A percentile compares a stretch with the other conserved stretches of the same genome.
Conservation (phyloP, 2,329 filamentous ascomycete genomes). For the Fusarium acutatum region DNA sequence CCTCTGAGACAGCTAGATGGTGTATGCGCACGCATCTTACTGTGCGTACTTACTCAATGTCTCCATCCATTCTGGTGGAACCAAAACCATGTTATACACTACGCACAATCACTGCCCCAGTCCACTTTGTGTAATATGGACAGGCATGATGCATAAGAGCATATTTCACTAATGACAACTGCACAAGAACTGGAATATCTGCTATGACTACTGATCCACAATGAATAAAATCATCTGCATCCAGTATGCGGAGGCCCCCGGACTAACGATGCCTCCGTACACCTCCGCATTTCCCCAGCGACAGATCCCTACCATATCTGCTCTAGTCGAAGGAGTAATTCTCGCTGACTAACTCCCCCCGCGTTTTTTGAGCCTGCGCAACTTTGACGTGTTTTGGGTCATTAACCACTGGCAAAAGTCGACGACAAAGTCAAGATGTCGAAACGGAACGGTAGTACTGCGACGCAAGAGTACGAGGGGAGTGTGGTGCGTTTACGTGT, state of each 20-base stretch:
- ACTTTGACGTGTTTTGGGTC: not conserved
- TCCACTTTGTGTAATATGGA: not conserved
- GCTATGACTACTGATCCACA: not conserved
- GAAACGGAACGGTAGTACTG: slow-evolving; percentile 4
- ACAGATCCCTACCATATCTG: not conserved
- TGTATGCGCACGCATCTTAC: too few relatives aligned
- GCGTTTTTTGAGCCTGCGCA: not conserved
- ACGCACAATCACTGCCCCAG: not conserved
- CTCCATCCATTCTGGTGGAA: not conserved
- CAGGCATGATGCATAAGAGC: not conserved
- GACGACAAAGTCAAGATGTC: not conserved
- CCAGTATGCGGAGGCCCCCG: not conserved
- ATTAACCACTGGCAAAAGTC: not conserved
- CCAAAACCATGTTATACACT: not conserved
- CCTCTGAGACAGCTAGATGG: rapidly evolving
- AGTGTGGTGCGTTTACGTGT: not conserved
- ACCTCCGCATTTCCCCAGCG: slow-evolving; percentile 9
- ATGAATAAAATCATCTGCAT: not conserved
- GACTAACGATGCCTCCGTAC: not conserved
- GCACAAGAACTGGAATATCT: rapidly evolving
- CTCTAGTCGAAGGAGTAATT: not conserved
- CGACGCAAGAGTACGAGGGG: not conserved
- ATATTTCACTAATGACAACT: not conserved
- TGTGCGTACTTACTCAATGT: too few relatives aligned
- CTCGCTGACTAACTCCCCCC: slow-evolving; percentile 11